Base-by-base conservation (phyloP, 2,329 filamentous ascomycete genomes). In the Penicillium carneum region DNA sequence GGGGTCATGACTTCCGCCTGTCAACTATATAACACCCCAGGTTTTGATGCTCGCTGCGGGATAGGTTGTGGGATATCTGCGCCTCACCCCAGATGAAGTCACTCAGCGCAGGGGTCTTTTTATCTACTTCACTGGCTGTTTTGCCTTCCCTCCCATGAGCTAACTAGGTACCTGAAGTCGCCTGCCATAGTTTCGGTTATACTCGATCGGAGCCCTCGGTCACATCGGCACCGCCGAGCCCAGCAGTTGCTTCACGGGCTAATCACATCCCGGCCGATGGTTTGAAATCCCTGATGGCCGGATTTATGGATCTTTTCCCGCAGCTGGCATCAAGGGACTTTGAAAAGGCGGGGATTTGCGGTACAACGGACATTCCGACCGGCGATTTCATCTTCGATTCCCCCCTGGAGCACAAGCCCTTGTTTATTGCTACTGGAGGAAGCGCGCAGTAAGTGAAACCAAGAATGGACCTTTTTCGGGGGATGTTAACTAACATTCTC, bases 321-420 rank as follows among this genome's bases (percentile, higher is more conserved):
- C 20, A 23, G 2, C 20, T 23, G 20, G 20, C 20, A 43, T 76
- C 80, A 11, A 80, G 88, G n/a, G 83, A 84, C 0, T 90, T 89
- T 76, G 78, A 78, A 60, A 80, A 81, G 56, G 86, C 84, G 1
- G 81, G 86, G 14, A 74, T 91, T 34, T 91, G 89, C 77, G 91
- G 89, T 91, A 91, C 72, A 86, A 85, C 2, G 89, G 89, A 91
- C 71, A 91, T 89, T 26, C 81, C 85, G 1, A 86, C 85, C 3
- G 88, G 85, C 5, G 86, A 91, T 69, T 91, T 89, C 77, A 80
- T 91, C 50, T 81, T 90, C 61, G 86, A 88, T 69, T 88, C 87
- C 74, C 88, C 90, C 67, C 88, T 88, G 0, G 78, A 81, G 10
- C 84, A 84, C 74, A 74, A 64, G 49, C 74, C 73, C 16, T 41